Conservation (phyloP, 1,139 yeast species). For the Arxiozyma heterogenica region DNA sequence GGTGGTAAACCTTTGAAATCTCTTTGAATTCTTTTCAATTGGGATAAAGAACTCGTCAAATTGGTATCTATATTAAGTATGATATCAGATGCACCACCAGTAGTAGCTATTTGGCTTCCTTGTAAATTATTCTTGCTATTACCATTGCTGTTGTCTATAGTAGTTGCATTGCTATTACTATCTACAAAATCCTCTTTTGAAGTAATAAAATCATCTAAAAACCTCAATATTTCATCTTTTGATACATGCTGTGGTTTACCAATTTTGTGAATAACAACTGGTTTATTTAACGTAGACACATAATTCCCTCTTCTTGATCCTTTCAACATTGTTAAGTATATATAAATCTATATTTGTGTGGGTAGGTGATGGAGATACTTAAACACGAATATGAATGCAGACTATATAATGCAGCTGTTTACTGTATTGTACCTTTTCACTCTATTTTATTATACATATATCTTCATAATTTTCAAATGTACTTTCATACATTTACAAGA, state of each 20-base stretch:
- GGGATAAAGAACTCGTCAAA: constrained; percentile 41
- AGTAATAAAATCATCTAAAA: constrained; percentile 39
- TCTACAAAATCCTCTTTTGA: constrained; percentile 21
- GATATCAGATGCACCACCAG: constrained; percentile 2
- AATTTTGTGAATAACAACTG: constrained; percentile 37
- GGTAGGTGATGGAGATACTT: no score
- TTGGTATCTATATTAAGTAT: constrained; percentile 16
- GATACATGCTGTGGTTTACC: constrained; percentile 28
- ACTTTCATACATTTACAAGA: no score
- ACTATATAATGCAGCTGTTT: no score
- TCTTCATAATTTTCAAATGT: no score
- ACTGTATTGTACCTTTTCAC: no score
- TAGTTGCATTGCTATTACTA: constrained; percentile 8
- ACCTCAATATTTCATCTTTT: constrained; percentile 37
- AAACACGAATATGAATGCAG: no score
- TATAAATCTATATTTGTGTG: no score
- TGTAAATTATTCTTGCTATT: no score
- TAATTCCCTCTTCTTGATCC: constrained; percentile 34
- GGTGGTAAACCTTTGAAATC: constrained; percentile 72
- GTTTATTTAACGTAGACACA: constrained; percentile 42
- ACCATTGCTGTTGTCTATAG: not conserved
- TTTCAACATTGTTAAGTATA: constrained; percentile 22
- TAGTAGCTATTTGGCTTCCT: not conserved
- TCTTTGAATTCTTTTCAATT: constrained; percentile 58
- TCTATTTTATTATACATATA: no score